Conservation (phyloP, 2,329 filamentous ascomycete species). For the Metarhizium album region DNA sequence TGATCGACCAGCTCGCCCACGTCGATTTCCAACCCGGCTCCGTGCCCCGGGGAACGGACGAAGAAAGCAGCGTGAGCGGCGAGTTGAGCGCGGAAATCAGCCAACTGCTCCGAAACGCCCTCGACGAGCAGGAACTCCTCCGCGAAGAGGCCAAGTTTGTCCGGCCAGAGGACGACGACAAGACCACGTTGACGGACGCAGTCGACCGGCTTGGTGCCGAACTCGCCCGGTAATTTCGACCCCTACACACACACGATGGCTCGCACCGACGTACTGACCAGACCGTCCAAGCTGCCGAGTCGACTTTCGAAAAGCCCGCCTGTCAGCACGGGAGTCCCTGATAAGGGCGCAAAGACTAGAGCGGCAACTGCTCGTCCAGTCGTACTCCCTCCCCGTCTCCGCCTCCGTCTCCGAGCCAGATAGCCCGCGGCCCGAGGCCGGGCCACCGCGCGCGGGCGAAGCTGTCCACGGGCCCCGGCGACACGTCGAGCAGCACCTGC, state of each 20-base stretch:
- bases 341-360: constrained; percentile 65
- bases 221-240: constrained; percentile 49
- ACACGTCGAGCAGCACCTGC: constrained; percentile 20
- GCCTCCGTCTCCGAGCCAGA: constrained; percentile 26
- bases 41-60: constrained; percentile 36
- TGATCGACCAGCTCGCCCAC: constrained; percentile 48
- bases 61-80: constrained; percentile 45
- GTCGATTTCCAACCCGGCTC: constrained; percentile 50
- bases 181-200: constrained; percentile 53
- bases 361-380: constrained; percentile 62
- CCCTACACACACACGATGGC: no score
- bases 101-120: constrained; percentile 62
- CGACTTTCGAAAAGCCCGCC: constrained; percentile 71
- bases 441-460: constrained; percentile 7
- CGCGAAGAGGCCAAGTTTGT: constrained; percentile 68
- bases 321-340: constrained; percentile 66
- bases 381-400: constrained; percentile 38
- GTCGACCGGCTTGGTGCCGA: constrained; percentile 59
- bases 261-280: neutral
- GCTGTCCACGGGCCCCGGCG: constrained; percentile 13
- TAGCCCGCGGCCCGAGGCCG: constrained; percentile 15
- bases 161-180: constrained; percentile 43
- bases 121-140: constrained; percentile 75
- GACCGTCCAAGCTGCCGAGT: constrained; percentile 44
- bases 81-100: constrained; percentile 77